Base-by-base conservation (phyloP, 2,329 filamentous ascomycete genomes). In the Aschersonia sp. region DNA sequence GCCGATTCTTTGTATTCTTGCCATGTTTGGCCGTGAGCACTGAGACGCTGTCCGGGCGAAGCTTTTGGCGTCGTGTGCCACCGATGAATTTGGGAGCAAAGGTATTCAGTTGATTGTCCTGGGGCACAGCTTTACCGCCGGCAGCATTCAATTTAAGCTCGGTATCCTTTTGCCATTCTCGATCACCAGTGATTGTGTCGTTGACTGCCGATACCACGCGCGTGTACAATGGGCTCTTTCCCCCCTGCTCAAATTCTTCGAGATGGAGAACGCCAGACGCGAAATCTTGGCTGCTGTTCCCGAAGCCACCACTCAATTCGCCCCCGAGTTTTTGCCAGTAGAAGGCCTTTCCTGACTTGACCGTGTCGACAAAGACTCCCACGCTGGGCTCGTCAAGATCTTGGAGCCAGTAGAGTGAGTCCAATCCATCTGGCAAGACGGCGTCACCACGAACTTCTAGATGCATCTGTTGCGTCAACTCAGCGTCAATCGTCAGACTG, bases 371-470 rank as follows among this genome's bases (percentile, higher is more conserved):
- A 3, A 52, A 53, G 7, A 59, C 33, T 54, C 62, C 12, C 35
- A 12, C 46, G 43, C 44, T 47, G 51, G 59, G 29, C 40, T 35
- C 31, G 30, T 52, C 31, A 45, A 22, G 35, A 4, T 42, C 40
- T 12, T 57, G 41, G 48, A 64, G 44, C 4, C 60, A 49, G 30
- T 63, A 39, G 12, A 82, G 81, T 0, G 72, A 74, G 52, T 83
- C 76, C 3, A 83, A 62, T 2, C 78, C 78, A 0, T 71, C 77
- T 0, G 81, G 75, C 46, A 84, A 72, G 6, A 71, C 66, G 5
- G 64, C 56, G 5, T 57, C 54, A 8, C 71, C 71, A 1, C 53
- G 49, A 1, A 70, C 57, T 14, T 62, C 58, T 33, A 68, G 51
- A 5, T 60, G 49, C 41, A 71, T 56, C 1, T 67, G 67, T 52